Evolutionary conservation across 352 stramenopile genomes (phyloP), one percentile per base, ranked within the genome.

Genomic region (Aphanomyces euteiches): DNA sequence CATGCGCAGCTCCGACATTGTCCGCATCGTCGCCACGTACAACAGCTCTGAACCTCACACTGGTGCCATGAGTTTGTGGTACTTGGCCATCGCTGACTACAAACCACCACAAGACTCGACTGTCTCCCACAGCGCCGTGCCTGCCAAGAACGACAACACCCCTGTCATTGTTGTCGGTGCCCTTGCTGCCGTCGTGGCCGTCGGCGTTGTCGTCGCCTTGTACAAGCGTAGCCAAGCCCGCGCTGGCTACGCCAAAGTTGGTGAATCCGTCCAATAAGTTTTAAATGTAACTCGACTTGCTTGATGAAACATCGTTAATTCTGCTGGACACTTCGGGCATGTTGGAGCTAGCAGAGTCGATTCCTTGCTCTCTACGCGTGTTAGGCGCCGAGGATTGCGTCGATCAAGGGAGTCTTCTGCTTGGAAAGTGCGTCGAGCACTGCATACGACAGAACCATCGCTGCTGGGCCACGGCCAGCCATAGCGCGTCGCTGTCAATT

Each of bases 11-110:
- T 86, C 82, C 47, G 81, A 89, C 61, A 77, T 91, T 54, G 78
- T 91, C 71, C 83, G 85, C 58, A 72, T 93, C 66, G 83, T 93
- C 4, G 79, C 85, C 19, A 77, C 90, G 15, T 93, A 90, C 77
- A 91, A 93, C 81, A 91, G 89, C 77, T 91, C 85, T 41, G 21
- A 86, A 45, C 73, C 82, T 45, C 85, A 91, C 73, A 90, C 85
- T 37, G 85, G 85, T 47, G 85, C 83, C 5, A 93, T 93, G 85
- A 89, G 81, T 59, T 68, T 93, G 12, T 83, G 89, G 79, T 93
- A 91, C 77, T 60, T 93, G 56, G 85, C 82, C 38, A 74, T 91
- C 12, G 82, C 79, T 57, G 83, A 93, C 67, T 66, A 58, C 15
- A 58, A 69, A 7, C 45, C 50, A 56, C 34, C 67, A 15, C 72